Conservation (phyloP, 805 yeast genomes). For the Kregervanrija delftensis region DNA sequence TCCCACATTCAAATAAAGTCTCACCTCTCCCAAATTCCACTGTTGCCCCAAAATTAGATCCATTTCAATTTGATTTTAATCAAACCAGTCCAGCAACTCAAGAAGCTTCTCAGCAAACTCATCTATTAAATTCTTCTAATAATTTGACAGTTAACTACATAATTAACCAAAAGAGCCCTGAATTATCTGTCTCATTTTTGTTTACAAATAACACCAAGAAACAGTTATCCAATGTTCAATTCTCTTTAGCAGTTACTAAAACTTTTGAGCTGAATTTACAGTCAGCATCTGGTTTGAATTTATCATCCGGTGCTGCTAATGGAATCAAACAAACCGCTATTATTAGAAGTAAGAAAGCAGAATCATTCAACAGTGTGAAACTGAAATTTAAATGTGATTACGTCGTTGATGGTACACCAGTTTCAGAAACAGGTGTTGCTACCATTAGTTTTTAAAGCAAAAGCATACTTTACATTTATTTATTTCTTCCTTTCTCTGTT, state of each 20-base stretch:
- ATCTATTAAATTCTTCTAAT: conserved; percentile 12
- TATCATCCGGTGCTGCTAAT: conserved; percentile 13
- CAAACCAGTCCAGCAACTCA: conserved; percentile 6
- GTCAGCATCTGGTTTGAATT: conserved; percentile 19
- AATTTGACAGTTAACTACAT: conserved; percentile 21
- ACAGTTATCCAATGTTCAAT: conserved; percentile 42
- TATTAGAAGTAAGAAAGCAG: conserved; percentile 15
- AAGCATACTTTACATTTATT: background rate
- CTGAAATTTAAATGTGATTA: conserved; percentile 72
- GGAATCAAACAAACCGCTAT: conserved; percentile 22
- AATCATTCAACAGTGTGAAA: conserved; percentile 32
- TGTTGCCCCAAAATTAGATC: conserved; percentile 21
- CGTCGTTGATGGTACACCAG: conserved; percentile 35
- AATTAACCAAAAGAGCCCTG: conserved; percentile 12
- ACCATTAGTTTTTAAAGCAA: conserved; percentile 9
- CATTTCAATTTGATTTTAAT: conserved; percentile 29
- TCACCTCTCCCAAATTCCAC: conserved; percentile 3
- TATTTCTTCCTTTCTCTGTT: conserved; percentile 3
- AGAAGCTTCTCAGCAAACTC: background rate
- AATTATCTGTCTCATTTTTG: conserved; percentile 14
- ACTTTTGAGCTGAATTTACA: conserved; percentile 21
- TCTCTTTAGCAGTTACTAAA: conserved; percentile 30
- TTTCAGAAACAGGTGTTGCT: conserved; percentile 54
- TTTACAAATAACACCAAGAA: conserved; percentile 30
- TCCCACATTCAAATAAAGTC: conserved; percentile 4